Percentiles rank a stretch among this genome's conserved stretches.
phyloP scores from a whole-genome alignment of 495 filamentous ascomycete genomes.

The Trichoderma asperelloides region DNA sequence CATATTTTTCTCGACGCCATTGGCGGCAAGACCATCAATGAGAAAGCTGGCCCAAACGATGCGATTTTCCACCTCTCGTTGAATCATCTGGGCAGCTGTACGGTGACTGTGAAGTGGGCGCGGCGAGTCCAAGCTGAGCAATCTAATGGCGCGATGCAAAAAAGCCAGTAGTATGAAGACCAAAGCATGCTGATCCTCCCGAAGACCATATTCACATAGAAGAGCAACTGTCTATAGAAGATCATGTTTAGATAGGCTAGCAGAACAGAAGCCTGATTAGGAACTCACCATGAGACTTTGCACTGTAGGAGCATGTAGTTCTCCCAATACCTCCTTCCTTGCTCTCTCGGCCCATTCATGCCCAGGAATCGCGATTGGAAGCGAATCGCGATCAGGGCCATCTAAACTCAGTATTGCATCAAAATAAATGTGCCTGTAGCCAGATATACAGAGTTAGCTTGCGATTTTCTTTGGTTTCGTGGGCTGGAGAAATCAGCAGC shows the following conservation, averaged over 20 bases:
- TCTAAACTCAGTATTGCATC: neutral
- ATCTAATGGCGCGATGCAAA: slow-evolving; percentile 2
- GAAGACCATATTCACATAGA: slow-evolving; percentile 7
- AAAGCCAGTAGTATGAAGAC: slow-evolving; percentile 4
- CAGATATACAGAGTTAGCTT: neutral
- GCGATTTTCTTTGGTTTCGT: neutral
- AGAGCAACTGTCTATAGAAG: neutral
- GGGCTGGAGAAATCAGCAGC: neutral
- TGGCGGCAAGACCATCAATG: slow-evolving; percentile 5
- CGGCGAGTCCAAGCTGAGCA: neutral
- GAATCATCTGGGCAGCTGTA: neutral
- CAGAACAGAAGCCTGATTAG: neutral
- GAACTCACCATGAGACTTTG: neutral
- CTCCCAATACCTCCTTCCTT: neutral
- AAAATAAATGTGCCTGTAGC: neutral
- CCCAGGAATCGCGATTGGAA: neutral
- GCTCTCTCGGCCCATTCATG: neutral
- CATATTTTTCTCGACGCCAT: slow-evolving; percentile 7
- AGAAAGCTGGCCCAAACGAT: slow-evolving; percentile 8
- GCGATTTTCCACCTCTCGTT: slow-evolving; percentile 1
- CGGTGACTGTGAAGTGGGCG: neutral
- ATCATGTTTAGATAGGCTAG: neutral
- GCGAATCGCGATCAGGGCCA: neutral
- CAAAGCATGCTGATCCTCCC: neutral
- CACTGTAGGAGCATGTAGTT: neutral